Evolutionary conservation across 2,329 filamentous ascomycete species (phyloP), one percentile per base, ranked within the genome.

Genomic region (Ophiosphaerella herpotricha): DNA sequence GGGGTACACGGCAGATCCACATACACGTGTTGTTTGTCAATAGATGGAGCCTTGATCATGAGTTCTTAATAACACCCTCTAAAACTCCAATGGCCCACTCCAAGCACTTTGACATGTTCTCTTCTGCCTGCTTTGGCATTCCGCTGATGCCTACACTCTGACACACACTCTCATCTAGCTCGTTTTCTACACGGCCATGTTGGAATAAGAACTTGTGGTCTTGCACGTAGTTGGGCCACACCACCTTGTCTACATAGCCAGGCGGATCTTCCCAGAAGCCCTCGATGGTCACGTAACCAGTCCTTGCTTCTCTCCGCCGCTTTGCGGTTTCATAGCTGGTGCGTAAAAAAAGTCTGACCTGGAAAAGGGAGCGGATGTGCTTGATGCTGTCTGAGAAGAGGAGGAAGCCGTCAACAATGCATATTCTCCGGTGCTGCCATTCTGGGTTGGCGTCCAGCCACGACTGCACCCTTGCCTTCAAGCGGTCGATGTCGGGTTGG

Each of bases 221-320:
- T 45, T 82, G 79, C 3, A 89, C 89, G 73, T 97, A 97, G 64
- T 96, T 93, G 3, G 93, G 93, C 94, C 94, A 99, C 4, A 99
- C 94, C 46, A 99, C 83, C 69, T 89, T 84, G 70, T 97, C 92
- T 33, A 97, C 91, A 71, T 97, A 99, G 0, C 90, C 92, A 0
- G 91, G 91, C 0, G 94, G 94, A 72, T 99, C 94, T 48, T 86
- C 82, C 94, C 94, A 99, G 76, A 97, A 99, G 24, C 92, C 93
- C 66, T 97, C 80, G 33, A 75, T 68, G 38, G 90, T 93, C 26
- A 91, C 88, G 70, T 94, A 94, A 9, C 89, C 89, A 58, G 82
- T 85, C 46, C 90, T 78, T 0, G 84, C 85, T 66, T 88, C 84
- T 26, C 90, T 78, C 21, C 90, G 80, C 31, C 77, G 74, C 64